Conservation (phyloP, 192 early-diverging fungal species). For the Blastocladiella britannica region DNA sequence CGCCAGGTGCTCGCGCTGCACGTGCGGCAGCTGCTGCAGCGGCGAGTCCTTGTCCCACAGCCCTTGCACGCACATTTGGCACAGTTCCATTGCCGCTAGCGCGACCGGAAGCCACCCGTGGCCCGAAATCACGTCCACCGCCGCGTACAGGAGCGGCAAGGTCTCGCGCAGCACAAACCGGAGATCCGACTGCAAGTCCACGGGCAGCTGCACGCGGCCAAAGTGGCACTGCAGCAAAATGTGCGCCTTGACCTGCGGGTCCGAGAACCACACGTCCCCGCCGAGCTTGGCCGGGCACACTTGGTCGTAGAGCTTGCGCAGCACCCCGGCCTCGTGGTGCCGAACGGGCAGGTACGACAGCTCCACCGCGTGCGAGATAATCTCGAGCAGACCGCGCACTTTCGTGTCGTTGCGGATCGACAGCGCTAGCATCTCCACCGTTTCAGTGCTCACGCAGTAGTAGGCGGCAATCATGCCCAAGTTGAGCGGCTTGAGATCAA, state of each 20-base stretch:
- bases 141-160: slow-evolving; percentile 72
- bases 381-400: slow-evolving; percentile 75
- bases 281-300: slow-evolving; percentile 18
- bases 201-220: slow-evolving; percentile 62
- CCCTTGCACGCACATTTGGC: slow-evolving; percentile 93
- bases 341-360: slow-evolving; percentile 81
- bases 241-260: slow-evolving; percentile 80
- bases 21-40: slow-evolving; percentile 77
- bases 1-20: slow-evolving; percentile 48
- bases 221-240: slow-evolving; percentile 92
- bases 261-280: slow-evolving; percentile 62
- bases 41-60: slow-evolving; percentile 86
- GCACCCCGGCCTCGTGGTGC: slow-evolving; percentile 68
- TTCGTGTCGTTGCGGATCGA: slow-evolving; percentile 72
- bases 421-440: slow-evolving; percentile 80
- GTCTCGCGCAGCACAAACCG: slow-evolving; percentile 29
- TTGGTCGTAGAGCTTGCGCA: slow-evolving; percentile 51
- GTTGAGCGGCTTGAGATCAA: slow-evolving; percentile 63
- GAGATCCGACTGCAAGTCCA: slow-evolving; percentile 89
- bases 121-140: slow-evolving; percentile 82
- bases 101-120: slow-evolving; percentile 80
- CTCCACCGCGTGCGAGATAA: slow-evolving; percentile 80
- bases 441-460: slow-evolving; percentile 87
- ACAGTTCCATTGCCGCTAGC: slow-evolving; percentile 82
- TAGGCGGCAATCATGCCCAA: slow-evolving; percentile 95